Evolutionary conservation across 331 rosid species (phyloP).

Genomic region (Quercus phellos): DNA sequence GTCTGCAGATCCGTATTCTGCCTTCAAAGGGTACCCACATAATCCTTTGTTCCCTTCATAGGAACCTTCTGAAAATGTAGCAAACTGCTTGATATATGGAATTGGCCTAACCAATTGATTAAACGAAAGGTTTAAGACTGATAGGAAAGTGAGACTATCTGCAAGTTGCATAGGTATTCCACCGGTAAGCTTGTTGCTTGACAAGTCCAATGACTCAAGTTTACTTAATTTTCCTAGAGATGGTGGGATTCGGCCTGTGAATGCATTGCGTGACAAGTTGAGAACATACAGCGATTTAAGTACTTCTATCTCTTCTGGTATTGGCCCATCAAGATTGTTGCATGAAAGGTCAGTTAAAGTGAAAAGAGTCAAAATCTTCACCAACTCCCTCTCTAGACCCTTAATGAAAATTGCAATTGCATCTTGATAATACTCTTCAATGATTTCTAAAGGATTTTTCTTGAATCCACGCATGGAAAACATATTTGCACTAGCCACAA

Average conservation of each 20-base stretch:
- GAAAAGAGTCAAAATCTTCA: not conserved
- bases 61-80: not conserved
- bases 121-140: not conserved
- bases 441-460: no score
- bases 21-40: constrained; percentile 1
- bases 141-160: not conserved
- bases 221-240: not conserved
- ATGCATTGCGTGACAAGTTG: constrained; percentile 6
- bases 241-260: not conserved
- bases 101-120: not conserved
- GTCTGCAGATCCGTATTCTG: not conserved
- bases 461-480: no score
- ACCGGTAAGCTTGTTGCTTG: not conserved
- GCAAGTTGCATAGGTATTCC: not conserved
- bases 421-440: not conserved
- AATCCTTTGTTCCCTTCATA: not conserved
- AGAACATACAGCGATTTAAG: not conserved
- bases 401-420: not conserved
- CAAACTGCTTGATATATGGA: not conserved
- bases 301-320: not conserved
- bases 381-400: not conserved
- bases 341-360: not conserved
- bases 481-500: no score
- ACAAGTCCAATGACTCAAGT: not conserved
- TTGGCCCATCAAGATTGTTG: not conserved